Percentiles rank a stretch among this genome's conserved stretches.
Evolutionary conservation across 2,329 filamentous ascomycete genomes (phyloP).

Genomic region (Pseudogymnoascus sp.): DNA sequence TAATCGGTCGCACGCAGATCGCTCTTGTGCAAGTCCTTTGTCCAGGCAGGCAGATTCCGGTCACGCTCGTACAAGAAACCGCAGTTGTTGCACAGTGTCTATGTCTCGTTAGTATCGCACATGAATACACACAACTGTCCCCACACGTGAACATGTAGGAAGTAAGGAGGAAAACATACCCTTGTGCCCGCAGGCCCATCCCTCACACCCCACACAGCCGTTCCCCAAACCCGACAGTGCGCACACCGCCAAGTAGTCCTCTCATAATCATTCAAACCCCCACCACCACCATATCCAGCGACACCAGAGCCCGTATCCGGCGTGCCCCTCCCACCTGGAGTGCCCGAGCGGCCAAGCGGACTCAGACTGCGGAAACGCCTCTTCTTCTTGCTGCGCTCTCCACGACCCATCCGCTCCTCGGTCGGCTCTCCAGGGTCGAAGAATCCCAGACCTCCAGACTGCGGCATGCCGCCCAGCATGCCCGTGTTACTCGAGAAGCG

Average conservation of each 20-base stretch:
- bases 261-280: conserved; percentile 66
- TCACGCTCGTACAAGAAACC: conserved; percentile 83
- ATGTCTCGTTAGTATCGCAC: conserved; percentile 16
- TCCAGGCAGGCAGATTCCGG: conserved; percentile 72
- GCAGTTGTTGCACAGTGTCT: conserved; percentile 87
- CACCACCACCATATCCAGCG: conserved; percentile 49
- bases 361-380: conserved; percentile 82
- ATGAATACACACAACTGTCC: conserved; percentile 11
- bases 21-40: conserved; percentile 54
- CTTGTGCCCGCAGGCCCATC: conserved; percentile 80
- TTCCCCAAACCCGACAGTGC: conserved; percentile 83
- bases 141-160: neutral
- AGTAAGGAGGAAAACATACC: conserved; percentile 44
- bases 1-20: conserved; percentile 25
- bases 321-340: conserved; percentile 66
- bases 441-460: conserved; percentile 42
- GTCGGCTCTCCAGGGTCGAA: conserved; percentile 43
- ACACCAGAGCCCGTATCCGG: conserved; percentile 72
- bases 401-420: conserved; percentile 81
- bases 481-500: conserved; percentile 81
- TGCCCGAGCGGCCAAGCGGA: conserved; percentile 61
- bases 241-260: conserved; percentile 76
- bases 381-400: conserved; percentile 93
- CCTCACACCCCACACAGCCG: conserved; percentile 87
- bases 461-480: conserved; percentile 67